Base-by-base conservation (phyloP, 352 stramenopile genomes). In the Globisporangium orthogonon region DNA sequence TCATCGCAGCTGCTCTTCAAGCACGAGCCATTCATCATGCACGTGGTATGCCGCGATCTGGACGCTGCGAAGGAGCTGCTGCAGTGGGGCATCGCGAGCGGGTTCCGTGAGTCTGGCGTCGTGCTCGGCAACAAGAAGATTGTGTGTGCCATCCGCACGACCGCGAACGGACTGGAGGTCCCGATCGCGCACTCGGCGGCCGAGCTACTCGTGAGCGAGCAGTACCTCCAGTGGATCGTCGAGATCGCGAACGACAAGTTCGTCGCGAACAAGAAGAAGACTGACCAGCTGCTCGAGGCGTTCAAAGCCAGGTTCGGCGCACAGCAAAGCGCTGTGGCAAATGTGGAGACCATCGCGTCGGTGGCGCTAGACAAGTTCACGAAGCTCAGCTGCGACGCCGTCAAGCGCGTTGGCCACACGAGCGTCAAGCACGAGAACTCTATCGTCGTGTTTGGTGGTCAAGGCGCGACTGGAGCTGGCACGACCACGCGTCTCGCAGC, bases 1-100 rank as follows among this genome's bases (percentile, higher is more conserved):
- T 17, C 14, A 13, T 53, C 7, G 11, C 29, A 87, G 69, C 67
- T 93, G 61, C 78, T 94, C 43, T 89, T 97, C 65, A 96, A 97
- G 65, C 77, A 93, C 58, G 89, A 97, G 49, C 89, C 89, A 53
- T 95, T 97, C 61, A 95, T 97, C 56, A 90, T 97, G 78, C 89
- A 97, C 71, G 84, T 97, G 4, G 72, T 91, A 37, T 97, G 88
- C 60, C 73, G 83, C 30, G 74, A 94, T 50, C 35, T 94, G 14
- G 74, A 89, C 13, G 66, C 81, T 1, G 91, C 87, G 6, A 89
- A 95, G 52, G 63, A 74, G 14, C 62, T 97, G 35, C 58, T 97
- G 39, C 88, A 95, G 59, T 86, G 87, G 61, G 90, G 83, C 1
- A 74, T 96, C 43, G 65, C 76, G 1, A 79, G 74, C 40, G 91